Evolutionary conservation across 2,329 filamentous ascomycete genomes (phyloP).

Genomic region (Sporothrix globosa): DNA sequence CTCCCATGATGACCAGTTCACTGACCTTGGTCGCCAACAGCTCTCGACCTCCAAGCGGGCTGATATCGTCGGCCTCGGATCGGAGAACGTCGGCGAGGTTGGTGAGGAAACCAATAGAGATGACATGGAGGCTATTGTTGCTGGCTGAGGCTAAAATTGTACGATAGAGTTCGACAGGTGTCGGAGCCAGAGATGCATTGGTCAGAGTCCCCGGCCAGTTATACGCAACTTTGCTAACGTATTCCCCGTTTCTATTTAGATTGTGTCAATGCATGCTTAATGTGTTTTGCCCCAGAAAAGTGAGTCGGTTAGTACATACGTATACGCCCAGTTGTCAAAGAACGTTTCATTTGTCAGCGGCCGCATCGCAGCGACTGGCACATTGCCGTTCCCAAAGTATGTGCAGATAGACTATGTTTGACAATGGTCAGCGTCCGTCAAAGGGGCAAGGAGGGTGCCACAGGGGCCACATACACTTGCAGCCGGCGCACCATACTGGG

Average conservation of each 20-base stretch:
- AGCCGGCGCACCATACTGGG: constrained; percentile 49
- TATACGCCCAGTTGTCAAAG: constrained; percentile 45
- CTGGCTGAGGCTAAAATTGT: constrained; percentile 47
- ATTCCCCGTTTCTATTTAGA: constrained; percentile 44
- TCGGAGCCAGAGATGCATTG: constrained; percentile 45
- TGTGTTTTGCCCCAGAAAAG: neutral
- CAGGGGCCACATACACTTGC: constrained; percentile 41
- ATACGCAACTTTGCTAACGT: constrained; percentile 52
- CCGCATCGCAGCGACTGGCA: constrained; percentile 47
- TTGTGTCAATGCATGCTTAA: constrained; percentile 31
- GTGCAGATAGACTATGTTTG: constrained; percentile 41
- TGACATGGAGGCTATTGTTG: constrained; percentile 51
- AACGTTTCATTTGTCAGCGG: constrained; percentile 50
- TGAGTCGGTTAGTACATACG: constrained; percentile 7
- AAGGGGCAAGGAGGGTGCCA: neutral
- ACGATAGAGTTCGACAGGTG: constrained; percentile 52
- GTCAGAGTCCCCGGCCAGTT: constrained; percentile 47
- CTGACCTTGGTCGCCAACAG: constrained; percentile 51
- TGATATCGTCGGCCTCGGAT: constrained; percentile 48
- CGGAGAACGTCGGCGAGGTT: constrained; percentile 53
- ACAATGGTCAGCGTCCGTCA: constrained; percentile 3
- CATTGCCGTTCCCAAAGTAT: constrained; percentile 46
- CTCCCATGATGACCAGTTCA: constrained; percentile 58
- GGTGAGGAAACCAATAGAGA: constrained; percentile 52
- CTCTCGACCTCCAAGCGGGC: constrained; percentile 46